These are phyloP conservation scores for Kurtzmaniella fragi DNA, from an alignment of 805 yeast genomes.

Conservation along the genomic window DNA sequence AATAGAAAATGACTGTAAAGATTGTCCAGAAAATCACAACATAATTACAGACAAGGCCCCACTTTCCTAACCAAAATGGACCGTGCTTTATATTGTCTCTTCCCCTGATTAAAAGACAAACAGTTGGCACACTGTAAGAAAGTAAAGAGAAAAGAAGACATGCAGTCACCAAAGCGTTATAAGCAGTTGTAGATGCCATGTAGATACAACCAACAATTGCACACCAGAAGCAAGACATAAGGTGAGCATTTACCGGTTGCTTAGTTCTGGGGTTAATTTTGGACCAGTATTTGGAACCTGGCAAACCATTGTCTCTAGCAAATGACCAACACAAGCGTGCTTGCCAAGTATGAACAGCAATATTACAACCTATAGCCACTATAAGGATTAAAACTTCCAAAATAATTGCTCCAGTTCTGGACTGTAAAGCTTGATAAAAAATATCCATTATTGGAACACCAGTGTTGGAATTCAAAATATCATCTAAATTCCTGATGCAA, in stretches of 20 bases:
- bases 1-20: constrained; percentile 56
- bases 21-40: constrained; percentile 53
- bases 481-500: constrained; percentile 49
- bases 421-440: constrained; percentile 51
- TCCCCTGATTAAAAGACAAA: constrained; percentile 43
- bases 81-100: constrained; percentile 41
- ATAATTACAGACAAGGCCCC: constrained; percentile 48
- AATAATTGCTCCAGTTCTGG: constrained; percentile 50
- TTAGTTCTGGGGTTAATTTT: constrained; percentile 41
- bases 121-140: constrained; percentile 53
- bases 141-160: constrained; percentile 54
- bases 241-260: constrained; percentile 57
- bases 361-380: constrained; percentile 55
- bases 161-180: constrained; percentile 58
- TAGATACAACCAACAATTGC: constrained; percentile 57
- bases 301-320: constrained; percentile 60
- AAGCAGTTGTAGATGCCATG: constrained; percentile 63
- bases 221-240: constrained; percentile 51
- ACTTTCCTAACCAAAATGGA: constrained; percentile 60
- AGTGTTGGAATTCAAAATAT: constrained; percentile 43
- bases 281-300: constrained; percentile 49
- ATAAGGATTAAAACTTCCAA: constrained; percentile 45
- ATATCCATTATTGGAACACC: constrained; percentile 65
- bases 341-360: constrained; percentile 64
- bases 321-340: constrained; percentile 71